Evolutionary conservation across 2,329 filamentous ascomycete genomes (phyloP), one percentile per base, ranked within the genome.

Genomic region (Lomentospora prolificans): DNA sequence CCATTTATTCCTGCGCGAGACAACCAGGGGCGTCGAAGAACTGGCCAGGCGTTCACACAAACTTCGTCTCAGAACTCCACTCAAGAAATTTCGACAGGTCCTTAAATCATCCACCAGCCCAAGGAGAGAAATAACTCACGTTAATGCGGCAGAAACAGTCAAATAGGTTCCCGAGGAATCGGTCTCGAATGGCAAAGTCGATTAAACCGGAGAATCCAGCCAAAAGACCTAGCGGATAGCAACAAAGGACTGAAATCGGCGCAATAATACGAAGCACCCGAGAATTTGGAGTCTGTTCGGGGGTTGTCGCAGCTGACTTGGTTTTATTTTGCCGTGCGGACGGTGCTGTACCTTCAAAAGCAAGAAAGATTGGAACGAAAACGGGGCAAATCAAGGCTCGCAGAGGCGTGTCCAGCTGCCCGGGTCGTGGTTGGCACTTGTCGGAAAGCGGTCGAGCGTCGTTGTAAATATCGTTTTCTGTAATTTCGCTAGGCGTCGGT

Each of bases 381-480:
- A 25, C 25, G n/a, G 17, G 51, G 9, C n/a, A 53, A 24, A 24
- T 24, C 30, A 22, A 24, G 33, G 22, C n/a, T n/a, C n/a, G n/a
- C n/a, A n/a, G n/a, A 48, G 25, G 51, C 51, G 51, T 53, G 51
- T 41, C 51, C 51, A 41, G 31, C 30, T 27, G 51, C n/a, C 33
- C 39, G 52, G 36, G 36, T 54, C 52, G 36, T 31, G 17, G 52
- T 44, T 19, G 12, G 36, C 22, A 30, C 27, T 44, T 22, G 52
- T 9, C 12, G 44, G 10, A 17, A 17, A 31, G 22, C 41, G 14
- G 27, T 46, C 28, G 52, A 36, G 19, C 30, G 30, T 27, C 22
- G 48, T 27, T 17, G 27, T 52, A n/a, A 19, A 19, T 33, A 24
- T 33, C 50, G 50, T 25, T 27, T 52, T 30, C 30, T 53, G 31